phyloP scores from a whole-genome alignment of 129 eudicot genomes.

The Pseudognaphalium luteoalbum region DNA sequence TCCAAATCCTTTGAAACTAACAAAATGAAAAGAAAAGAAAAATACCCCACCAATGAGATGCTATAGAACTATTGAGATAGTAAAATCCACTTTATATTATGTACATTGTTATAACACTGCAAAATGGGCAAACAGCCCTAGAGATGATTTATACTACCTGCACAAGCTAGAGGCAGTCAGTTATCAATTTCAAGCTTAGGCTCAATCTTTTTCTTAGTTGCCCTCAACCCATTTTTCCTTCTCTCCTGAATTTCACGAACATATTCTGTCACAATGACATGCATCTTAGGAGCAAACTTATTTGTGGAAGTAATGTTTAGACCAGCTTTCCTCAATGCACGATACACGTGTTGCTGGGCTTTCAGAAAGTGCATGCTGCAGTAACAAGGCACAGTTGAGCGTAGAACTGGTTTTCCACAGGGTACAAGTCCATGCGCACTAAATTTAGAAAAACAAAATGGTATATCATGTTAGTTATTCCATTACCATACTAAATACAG shows the following conservation, averaged over 20 bases:
- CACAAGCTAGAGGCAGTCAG: constrained; percentile 16
- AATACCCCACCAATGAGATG: constrained; percentile 31
- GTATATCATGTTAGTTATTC: background rate
- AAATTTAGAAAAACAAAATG: constrained; percentile 10
- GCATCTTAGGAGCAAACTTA: constrained; percentile 49
- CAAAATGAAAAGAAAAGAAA: background rate
- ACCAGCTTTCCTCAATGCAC: constrained; percentile 59
- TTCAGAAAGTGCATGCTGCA: constrained; percentile 47
- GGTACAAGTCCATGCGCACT: constrained; percentile 45
- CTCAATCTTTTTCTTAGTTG: constrained; percentile 30
- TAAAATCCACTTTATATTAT: constrained; percentile 28
- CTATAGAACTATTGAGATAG: constrained; percentile 24
- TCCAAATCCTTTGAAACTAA: background rate
- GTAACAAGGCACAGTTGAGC: constrained; percentile 46
- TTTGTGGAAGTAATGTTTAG: constrained; percentile 36
- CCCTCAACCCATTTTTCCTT: constrained; percentile 40
- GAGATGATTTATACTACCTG: constrained; percentile 19
- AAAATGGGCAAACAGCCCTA: constrained; percentile 14
- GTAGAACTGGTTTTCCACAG: constrained; percentile 57
- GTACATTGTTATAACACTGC: constrained; percentile 36
- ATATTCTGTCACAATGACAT: constrained; percentile 53
- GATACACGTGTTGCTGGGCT: constrained; percentile 50
- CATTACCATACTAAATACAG: background rate
- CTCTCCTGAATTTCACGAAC: constrained; percentile 51
- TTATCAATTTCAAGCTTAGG: constrained; percentile 38